phyloP scores from a whole-genome alignment of 177 flowering plant genomes.

The Vitis hybrid region DNA sequence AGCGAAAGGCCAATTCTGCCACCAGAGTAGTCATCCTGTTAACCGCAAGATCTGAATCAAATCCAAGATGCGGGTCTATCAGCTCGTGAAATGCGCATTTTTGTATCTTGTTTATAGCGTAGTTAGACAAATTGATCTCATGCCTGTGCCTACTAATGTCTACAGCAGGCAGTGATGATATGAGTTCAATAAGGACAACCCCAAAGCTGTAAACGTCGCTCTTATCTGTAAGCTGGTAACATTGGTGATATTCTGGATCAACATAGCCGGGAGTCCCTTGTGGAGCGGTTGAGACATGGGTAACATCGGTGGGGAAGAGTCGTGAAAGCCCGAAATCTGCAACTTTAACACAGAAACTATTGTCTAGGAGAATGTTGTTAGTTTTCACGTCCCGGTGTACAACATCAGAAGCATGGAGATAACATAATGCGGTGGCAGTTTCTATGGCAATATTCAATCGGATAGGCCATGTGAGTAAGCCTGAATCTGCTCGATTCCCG shows the following conservation, averaged over 20 bases:
- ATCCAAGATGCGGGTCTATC: constrained; percentile 60
- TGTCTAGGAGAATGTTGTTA: constrained; percentile 76
- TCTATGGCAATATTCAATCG: constrained; percentile 74
- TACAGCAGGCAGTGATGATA: constrained; percentile 76
- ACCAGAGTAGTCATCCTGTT: constrained; percentile 49
- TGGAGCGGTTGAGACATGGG: constrained; percentile 84
- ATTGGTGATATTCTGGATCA: constrained; percentile 77
- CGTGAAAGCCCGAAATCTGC: constrained; percentile 92
- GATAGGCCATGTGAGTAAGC: constrained; percentile 53
- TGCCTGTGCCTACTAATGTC: constrained; percentile 57
- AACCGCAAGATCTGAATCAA: constrained; percentile 36
- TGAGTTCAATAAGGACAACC: constrained; percentile 72
- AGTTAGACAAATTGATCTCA: constrained; percentile 67
- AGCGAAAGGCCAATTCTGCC: constrained; percentile 71
- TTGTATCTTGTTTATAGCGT: constrained; percentile 65
- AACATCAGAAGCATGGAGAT: constrained; percentile 74
- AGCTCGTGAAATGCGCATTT: constrained; percentile 45
- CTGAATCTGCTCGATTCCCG: constrained; percentile 36
- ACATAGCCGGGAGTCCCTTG: constrained; percentile 90
- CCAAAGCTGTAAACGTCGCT: constrained; percentile 92
- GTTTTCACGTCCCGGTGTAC: constrained; percentile 87
- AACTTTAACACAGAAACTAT: constrained; percentile 61
- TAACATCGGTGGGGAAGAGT: constrained; percentile 57
- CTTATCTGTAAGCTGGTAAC: constrained; percentile 72
- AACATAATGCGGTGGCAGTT: constrained; percentile 68